These are phyloP conservation scores for Corchorus olitorius DNA, from an alignment of 345 rosid genomes.

Conservation along the genomic window DNA sequence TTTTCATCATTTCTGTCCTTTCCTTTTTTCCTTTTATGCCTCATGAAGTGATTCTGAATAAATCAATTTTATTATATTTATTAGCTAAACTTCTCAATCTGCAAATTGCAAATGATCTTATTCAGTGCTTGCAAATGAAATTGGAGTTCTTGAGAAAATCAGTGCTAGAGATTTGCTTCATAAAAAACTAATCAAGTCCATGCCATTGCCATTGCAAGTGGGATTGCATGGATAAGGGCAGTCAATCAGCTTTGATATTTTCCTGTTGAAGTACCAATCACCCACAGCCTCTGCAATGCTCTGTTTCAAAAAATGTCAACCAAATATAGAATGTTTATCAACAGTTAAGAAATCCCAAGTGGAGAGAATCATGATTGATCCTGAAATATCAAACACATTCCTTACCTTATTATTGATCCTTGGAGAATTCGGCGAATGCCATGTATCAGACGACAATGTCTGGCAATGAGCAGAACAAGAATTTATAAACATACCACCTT, in stretches of 20 bases:
- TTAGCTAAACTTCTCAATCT: too few relatives aligned
- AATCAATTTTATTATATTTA: too few relatives aligned
- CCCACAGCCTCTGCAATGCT: slow-evolving; percentile 85
- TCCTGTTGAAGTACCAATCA: slow-evolving; percentile 80
- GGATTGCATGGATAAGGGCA: slow-evolving; percentile 93
- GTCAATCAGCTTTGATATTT: slow-evolving; percentile 64
- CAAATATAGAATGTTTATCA: too few relatives aligned
- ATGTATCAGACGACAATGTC: slow-evolving; percentile 56
- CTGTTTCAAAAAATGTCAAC: slow-evolving; percentile 38
- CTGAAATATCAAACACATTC: neutral
- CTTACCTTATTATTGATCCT: slow-evolving; percentile 66
- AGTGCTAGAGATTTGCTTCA: neutral
- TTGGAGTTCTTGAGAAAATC: neutral
- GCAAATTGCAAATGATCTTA: too few relatives aligned
- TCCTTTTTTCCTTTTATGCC: too few relatives aligned
- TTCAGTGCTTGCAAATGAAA: too few relatives aligned
- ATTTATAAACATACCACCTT: slow-evolving; percentile 71
- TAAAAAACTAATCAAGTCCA: slow-evolving; percentile 46
- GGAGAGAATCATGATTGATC: too few relatives aligned
- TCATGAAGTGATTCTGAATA: too few relatives aligned
- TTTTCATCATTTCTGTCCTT: too few relatives aligned
- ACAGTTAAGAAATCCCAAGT: too few relatives aligned
- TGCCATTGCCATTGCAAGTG: slow-evolving; percentile 54
- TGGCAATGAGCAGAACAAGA: slow-evolving; percentile 89
- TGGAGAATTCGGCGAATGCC: slow-evolving; percentile 76